A percentile compares a stretch with the other conserved stretches of the same genome.
Evolutionary conservation across 257 asterid species (phyloP).

Genomic region (Penstemon newberryi): DNA sequence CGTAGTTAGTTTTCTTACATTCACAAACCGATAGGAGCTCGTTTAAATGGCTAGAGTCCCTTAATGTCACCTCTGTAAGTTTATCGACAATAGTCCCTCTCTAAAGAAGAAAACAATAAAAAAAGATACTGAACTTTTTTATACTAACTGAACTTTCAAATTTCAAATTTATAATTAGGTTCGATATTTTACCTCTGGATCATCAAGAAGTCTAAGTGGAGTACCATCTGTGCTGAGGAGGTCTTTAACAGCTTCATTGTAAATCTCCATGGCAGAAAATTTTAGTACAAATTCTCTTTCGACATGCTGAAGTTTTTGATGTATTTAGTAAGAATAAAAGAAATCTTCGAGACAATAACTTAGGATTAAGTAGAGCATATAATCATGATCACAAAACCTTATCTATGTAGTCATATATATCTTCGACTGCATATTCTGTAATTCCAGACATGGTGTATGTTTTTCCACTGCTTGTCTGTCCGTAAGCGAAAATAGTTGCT

Average conservation of each 20-base stretch:
- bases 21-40: slow-evolving; percentile 54
- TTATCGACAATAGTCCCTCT: slow-evolving; percentile 61
- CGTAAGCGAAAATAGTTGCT: slow-evolving; percentile 70
- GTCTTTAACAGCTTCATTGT: slow-evolving; percentile 67
- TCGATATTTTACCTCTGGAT: slow-evolving; percentile 48
- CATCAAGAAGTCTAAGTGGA: slow-evolving; percentile 68
- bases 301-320: slow-evolving; percentile 29
- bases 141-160: not conserved
- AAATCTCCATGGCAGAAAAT: slow-evolving; percentile 71
- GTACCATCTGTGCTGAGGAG: slow-evolving; percentile 48
- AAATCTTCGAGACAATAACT: not conserved
- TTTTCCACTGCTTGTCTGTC: slow-evolving; percentile 77
- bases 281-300: slow-evolving; percentile 46
- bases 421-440: slow-evolving; percentile 46
- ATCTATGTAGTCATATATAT: slow-evolving; percentile 47
- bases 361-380: not conserved
- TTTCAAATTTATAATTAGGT: not conserved
- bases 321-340: not conserved
- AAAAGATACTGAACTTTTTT: not conserved
- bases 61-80: slow-evolving; percentile 49
- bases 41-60: slow-evolving; percentile 48
- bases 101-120: slow-evolving; percentile 23
- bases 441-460: slow-evolving; percentile 66
- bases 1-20: slow-evolving; percentile 34
- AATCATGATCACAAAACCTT: slow-evolving; percentile 30